Evolutionary conservation across 1,284 basidiomycete genomes (phyloP), one percentile per base, ranked within the genome.

Genomic region (Fistulina hepatica): DNA sequence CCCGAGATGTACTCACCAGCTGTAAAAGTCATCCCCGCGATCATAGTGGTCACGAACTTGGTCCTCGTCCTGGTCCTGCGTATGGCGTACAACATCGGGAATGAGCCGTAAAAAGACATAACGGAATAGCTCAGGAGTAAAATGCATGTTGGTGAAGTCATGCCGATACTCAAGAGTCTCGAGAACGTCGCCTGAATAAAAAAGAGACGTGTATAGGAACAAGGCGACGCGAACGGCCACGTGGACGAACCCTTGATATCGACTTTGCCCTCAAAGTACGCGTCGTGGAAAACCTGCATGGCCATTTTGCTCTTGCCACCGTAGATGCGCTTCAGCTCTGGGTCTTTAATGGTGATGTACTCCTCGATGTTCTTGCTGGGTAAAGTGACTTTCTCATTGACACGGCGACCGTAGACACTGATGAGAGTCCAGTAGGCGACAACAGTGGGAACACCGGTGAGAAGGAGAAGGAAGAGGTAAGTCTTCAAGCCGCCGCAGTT

Each of bases 11-110:
- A 48, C 57, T 33, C 52, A 82, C 86, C 91, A 95, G 49, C 68
- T 69, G 58, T 94, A 94, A 55, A 95, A 95, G 66, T 95, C 90
- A 52, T 95, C 82, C 42, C 92, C 91, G 54, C 94, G 81, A 69
- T 99, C 95, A 52, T 98, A 99, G 64, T 95, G 84, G 53, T 83
- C 93, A 46, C 92, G 81, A 49, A 99, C 89, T 59, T 97, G 95
- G 50, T 93, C 88, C 57, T 92, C 81, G 53, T 98, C 94, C 62
- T 97, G 94, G 42, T 68, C 67, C 52, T 81, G 74, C 20, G 92
- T 83, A 65, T 99, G 94, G 52, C 84, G 65, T 58, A 97, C 71
- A 46, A 99, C 88, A 44, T 97, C 94, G 30, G 94, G 95, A 48
- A 97, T 67, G 52, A 98, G 70, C 50, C 79, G 75, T 48, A 72